Evolutionary conservation across 352 stramenopile genomes (phyloP), one percentile per base, ranked within the genome.

Genomic region (Pythium apleroticum): DNA sequence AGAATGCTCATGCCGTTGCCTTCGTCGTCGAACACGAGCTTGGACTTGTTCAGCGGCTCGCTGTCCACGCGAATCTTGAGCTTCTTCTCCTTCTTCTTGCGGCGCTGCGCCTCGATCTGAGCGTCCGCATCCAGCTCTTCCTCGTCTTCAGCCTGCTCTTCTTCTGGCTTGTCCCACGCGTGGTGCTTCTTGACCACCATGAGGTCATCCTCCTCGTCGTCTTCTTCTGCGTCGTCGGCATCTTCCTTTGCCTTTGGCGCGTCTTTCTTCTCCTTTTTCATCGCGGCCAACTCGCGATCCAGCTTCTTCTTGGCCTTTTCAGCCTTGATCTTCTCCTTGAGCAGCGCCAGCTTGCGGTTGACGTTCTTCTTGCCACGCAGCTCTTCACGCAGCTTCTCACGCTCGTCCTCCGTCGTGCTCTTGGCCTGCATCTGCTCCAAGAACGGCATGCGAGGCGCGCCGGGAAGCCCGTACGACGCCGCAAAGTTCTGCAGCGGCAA

Each of bases 251-350:
- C 57, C n/a, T 64, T 63, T 15, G 57, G 61, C 33, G 7, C 43
- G 1, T 50, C 43, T 64, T 74, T 60, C 19, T 77, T 72, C 19
- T 71, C 63, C 43, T 69, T 71, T 28, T 69, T 71, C 46, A 87
- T 64, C 35, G 74, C 63, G 62, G 75, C 71, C 27, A 93, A 54
- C 41, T 96, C 73, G 30, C 88, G 91, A 12, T 86, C 88, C 30
- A 98, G 75, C 24, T 89, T 88, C 75, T 98, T 98, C 68, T 94
- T 84, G 60, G 97, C 76, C 73, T 98, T 98, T 71, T 99, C 96
- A 7, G 88, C 84, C 69, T 98, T 97, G 66, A 99, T 99, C 74
- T 99, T 97, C 48, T 99, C 96, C 70, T 99, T 99, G 10, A 99
- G 86, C 75, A 96, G 86, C 71, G 98, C 84, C 20, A 99, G 75